Evolutionary conservation across 257 asterid species (phyloP).

Genomic region (Przewalskia tangutica): DNA sequence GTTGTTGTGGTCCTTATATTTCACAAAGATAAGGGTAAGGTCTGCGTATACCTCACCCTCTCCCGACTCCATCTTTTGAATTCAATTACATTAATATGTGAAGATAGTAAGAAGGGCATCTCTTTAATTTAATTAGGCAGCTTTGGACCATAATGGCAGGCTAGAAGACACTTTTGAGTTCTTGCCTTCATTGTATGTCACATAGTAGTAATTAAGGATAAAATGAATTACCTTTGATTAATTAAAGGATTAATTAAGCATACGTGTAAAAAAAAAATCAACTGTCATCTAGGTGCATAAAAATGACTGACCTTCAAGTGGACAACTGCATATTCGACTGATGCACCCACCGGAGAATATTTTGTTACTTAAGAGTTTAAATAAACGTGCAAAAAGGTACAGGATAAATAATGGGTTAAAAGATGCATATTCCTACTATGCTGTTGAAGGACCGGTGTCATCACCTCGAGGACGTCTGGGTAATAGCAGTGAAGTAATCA

Average conservation of each 20-base stretch:
- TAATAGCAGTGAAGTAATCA: too few species aligned
- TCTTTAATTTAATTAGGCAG: neutral
- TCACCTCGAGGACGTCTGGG: too few species aligned
- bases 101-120: neutral
- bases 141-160: neutral
- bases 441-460: too few species aligned
- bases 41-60: too few species aligned
- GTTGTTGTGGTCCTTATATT: too few species aligned
- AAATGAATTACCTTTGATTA: neutral
- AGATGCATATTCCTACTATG: too few species aligned
- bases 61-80: too few species aligned
- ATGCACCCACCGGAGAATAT: conserved; percentile 76
- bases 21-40: too few species aligned
- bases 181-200: neutral
- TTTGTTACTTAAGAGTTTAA: conserved; percentile 11
- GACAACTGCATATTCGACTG: conserved; percentile 80
- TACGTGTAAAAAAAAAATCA: conserved; percentile 3
- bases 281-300: neutral
- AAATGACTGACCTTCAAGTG: conserved; percentile 51
- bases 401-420: neutral
- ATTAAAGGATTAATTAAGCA: neutral
- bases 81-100: neutral
- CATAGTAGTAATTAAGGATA: neutral
- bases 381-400: neutral
- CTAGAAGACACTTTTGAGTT: neutral